Evolutionary conservation across 2,329 filamentous ascomycete genomes (phyloP).

Genomic region (Ophiostoma perfectum): DNA sequence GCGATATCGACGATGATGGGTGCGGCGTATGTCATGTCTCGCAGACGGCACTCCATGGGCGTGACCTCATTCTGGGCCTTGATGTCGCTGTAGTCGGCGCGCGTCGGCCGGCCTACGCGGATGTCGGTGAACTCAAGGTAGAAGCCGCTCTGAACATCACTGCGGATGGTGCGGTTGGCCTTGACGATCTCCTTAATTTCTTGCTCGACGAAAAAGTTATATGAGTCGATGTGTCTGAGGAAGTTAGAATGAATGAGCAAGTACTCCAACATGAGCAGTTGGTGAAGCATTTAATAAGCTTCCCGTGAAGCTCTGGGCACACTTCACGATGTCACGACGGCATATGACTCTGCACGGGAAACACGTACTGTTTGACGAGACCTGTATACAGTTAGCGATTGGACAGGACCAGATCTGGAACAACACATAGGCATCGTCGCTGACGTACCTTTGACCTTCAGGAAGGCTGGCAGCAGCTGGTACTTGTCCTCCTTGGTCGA

Average conservation of each 20-base stretch:
- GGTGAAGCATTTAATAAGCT: constrained; percentile 3
- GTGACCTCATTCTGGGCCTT: constrained; percentile 71
- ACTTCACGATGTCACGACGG: not conserved
- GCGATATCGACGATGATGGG: constrained; percentile 90
- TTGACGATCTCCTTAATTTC: constrained; percentile 96
- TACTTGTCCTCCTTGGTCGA: constrained; percentile 79
- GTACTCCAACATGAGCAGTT: not conserved
- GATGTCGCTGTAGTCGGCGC: constrained; percentile 67
- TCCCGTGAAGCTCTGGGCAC: not conserved
- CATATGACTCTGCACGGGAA: not conserved
- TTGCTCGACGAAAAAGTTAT: constrained; percentile 96
- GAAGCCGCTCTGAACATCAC: constrained; percentile 88
- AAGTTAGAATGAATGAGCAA: constrained; percentile 11
- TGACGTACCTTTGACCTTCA: constrained; percentile 78
- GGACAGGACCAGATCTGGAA: not conserved
- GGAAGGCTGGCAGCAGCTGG: constrained; percentile 92
- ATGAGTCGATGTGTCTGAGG: constrained; percentile 83
- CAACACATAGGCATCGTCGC: constrained; percentile 21
- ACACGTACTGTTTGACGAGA: constrained; percentile 76
- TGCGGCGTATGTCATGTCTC: constrained; percentile 97
- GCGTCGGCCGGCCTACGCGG: constrained; percentile 73
- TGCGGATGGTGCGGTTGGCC: constrained; percentile 80
- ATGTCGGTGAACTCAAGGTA: constrained; percentile 93
- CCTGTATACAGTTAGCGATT: constrained; percentile 37
- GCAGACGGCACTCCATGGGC: constrained; percentile 90